Percentiles rank a stretch among this genome's conserved stretches.
Evolutionary conservation across 345 rosid species (phyloP).

Genomic region (Citropsis articulata): DNA sequence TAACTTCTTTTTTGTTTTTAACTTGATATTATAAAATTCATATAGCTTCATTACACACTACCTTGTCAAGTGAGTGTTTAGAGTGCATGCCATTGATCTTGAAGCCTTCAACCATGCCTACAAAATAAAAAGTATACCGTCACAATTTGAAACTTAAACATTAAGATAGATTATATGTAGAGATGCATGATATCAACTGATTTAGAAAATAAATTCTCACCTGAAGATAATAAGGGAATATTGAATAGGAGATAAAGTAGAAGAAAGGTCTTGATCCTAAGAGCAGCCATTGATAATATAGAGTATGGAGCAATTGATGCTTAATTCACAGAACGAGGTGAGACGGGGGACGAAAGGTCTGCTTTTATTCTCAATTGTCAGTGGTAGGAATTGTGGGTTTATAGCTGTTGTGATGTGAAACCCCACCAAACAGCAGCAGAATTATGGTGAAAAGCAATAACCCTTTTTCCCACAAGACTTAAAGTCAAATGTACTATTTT

Average conservation of each 20-base stretch:
- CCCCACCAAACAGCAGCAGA: slow-evolving; percentile 45
- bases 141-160: neutral
- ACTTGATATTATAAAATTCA: too few species aligned
- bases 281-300: slow-evolving; percentile 35
- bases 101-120: slow-evolving; percentile 39
- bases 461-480: slow-evolving; percentile 20
- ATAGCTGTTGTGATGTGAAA: slow-evolving; percentile 26
- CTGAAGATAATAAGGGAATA: slow-evolving; percentile 31
- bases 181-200: neutral
- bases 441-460: slow-evolving; percentile 38
- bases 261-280: slow-evolving; percentile 38
- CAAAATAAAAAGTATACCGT: neutral
- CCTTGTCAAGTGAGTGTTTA: slow-evolving; percentile 30
- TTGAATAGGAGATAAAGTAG: slow-evolving; percentile 34
- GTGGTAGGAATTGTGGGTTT: slow-evolving; percentile 24
- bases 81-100: slow-evolving; percentile 26
- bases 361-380: slow-evolving; percentile 14
- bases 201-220: slow-evolving; percentile 6
- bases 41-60: neutral
- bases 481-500: slow-evolving; percentile 42
- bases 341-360: slow-evolving; percentile 17
- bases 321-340: slow-evolving; percentile 10
- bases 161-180: neutral
- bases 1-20: too few species aligned
- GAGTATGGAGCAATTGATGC: neutral